Evolutionary conservation across 352 stramenopile species (phyloP), one percentile per base, ranked within the genome.

Genomic region (Globisporangium solare): DNA sequence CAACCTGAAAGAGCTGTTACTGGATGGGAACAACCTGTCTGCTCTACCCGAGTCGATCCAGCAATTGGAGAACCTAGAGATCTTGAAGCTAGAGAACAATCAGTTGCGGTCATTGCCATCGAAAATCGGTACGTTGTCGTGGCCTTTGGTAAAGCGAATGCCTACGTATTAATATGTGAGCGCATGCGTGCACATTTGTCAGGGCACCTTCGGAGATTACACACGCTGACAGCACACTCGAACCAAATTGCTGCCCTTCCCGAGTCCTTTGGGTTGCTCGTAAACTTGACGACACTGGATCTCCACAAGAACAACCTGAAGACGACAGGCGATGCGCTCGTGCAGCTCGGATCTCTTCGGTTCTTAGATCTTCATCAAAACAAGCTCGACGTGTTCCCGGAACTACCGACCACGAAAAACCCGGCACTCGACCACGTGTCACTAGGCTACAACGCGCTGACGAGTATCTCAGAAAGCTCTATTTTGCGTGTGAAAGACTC

Each of bases 311-410:
- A 93, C 54, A 63, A 61, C 2, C 56, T 93, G 21, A 40, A 51
- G 17, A 69, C 71, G 1, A 73, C 70, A 2, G 67, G 61, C 3
- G 54, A 68, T 15, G 68, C 64, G 5, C 74, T 89, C 27, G 20
- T 69, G 6, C 18, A 42, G 0, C 51, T 89, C 15, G 42, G 51
- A 3, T 56, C 67, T 15, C 55, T 90, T 46, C 78, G 73, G 39
- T 85, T 83, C 47, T 61, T 94, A 18, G 83, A 94, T 63, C 58
- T 94, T 22, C 77, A 82, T 20, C 69, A 94, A 48, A 94, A 94
- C 60, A 79, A 76, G 48, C 56, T 94, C 2, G 49, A 70, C 15
- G 50, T 72, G 14, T 91, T 94, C 21, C 83, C 83, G 8, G 66
- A 57, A 18, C 57, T 94, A 2, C 77, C 83, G 31, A 71, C 63